Evolutionary conservation across 768 basidiomycete species (phyloP).

Genomic region (Trametes cingulata): DNA sequence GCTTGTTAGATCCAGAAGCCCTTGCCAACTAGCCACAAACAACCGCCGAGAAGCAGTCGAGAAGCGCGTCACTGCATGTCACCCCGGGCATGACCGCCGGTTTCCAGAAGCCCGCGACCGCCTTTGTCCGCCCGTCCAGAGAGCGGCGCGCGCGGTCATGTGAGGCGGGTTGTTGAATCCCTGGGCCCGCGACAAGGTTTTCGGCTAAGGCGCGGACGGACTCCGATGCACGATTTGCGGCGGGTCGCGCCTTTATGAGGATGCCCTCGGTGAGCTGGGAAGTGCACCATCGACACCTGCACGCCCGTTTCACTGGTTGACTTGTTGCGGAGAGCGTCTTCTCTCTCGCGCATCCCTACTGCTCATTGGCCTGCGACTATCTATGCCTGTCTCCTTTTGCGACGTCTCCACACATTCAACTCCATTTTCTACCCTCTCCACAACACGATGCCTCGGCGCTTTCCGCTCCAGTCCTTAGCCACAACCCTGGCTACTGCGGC

Average conservation of each 20-base stretch:
- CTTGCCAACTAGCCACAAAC: conserved; percentile 10
- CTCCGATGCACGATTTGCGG: not conserved
- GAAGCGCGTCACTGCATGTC: not conserved
- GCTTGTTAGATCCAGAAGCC: conserved; percentile 8
- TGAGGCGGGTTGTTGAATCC: not conserved
- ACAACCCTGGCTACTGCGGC: not conserved
- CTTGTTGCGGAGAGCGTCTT: not conserved
- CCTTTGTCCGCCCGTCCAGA: too few relatives aligned
- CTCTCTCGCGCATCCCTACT: too few relatives aligned
- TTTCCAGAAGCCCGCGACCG: too few relatives aligned
- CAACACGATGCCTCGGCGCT: too few relatives aligned
- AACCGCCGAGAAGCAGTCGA: not conserved
- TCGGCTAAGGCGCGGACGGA: not conserved
- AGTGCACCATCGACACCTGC: not conserved
- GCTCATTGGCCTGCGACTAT: too few relatives aligned
- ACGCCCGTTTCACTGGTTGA: not conserved
- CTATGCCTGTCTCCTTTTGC: too few relatives aligned
- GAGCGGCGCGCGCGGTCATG: not conserved
- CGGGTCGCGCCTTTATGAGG: not conserved
- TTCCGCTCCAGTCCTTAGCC: too few relatives aligned
- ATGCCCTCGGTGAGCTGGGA: too few relatives aligned
- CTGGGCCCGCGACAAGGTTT: not conserved
- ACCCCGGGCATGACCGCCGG: not conserved
- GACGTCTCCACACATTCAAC: too few relatives aligned
- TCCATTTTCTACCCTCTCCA: too few relatives aligned